Conservation (phyloP, 2,329 filamentous ascomycete species). For the Venturia asperata region DNA sequence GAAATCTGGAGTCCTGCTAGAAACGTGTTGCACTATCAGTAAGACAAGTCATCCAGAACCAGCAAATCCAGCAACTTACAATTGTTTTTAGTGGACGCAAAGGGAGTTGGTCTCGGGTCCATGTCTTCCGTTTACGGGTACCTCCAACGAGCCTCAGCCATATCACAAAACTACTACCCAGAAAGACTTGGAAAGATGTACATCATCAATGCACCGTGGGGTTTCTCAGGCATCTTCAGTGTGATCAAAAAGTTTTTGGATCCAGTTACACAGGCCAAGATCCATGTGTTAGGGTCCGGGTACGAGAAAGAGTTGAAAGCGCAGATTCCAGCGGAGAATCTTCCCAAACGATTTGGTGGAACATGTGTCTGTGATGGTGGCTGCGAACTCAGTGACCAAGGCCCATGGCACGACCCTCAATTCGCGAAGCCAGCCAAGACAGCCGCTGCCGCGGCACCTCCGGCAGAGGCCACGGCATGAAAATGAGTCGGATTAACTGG, state of each 20-base stretch:
- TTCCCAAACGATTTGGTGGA: slow-evolving; percentile 81
- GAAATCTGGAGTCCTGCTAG: slow-evolving; percentile 79
- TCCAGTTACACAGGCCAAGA: slow-evolving; percentile 93
- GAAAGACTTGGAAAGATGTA: slow-evolving; percentile 94
- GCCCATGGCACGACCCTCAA: slow-evolving; percentile 74
- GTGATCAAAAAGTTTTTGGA: slow-evolving; percentile 92
- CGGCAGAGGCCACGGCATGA: slow-evolving; percentile 10
- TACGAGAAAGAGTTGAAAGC: slow-evolving; percentile 79
- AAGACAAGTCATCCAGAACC: slow-evolving; percentile 27
- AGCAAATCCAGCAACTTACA: background rate
- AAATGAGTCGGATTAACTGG: background rate
- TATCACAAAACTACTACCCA: slow-evolving; percentile 99
- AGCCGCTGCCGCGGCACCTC: background rate
- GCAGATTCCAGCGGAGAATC: slow-evolving; percentile 83
- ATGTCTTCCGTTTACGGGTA: slow-evolving; percentile 81
- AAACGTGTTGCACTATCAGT: slow-evolving; percentile 97
- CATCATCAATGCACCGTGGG: slow-evolving; percentile 97
- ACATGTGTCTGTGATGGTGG: slow-evolving; percentile 73
- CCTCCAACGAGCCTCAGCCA: slow-evolving; percentile 72
- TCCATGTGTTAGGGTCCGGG: slow-evolving; percentile 73
- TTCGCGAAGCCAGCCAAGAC: slow-evolving; percentile 52
- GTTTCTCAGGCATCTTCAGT: slow-evolving; percentile 78
- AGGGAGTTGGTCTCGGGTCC: slow-evolving; percentile 80
- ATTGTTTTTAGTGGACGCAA: slow-evolving; percentile 56
- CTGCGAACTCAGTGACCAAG: slow-evolving; percentile 79